phyloP scores from a whole-genome alignment of 1,284 basidiomycete genomes.

The Puccinia sorghi region DNA sequence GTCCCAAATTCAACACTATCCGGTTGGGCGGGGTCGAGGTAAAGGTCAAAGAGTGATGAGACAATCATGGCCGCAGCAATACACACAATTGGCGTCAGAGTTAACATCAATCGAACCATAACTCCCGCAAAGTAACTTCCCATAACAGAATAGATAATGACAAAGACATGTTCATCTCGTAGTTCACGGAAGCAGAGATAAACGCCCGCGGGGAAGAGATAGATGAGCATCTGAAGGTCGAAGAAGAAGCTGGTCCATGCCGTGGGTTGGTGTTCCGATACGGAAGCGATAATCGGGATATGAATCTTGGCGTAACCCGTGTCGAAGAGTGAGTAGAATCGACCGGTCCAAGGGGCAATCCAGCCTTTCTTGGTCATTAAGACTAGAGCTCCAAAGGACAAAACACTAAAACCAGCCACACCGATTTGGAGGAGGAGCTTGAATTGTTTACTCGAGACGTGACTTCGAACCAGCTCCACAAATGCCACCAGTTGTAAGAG shows the following conservation, averaged over 20 bases:
- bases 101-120: constrained; percentile 95
- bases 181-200: constrained; percentile 89
- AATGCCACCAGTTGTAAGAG: constrained; percentile 95
- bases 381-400: constrained; percentile 62
- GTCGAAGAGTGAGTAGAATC: constrained; percentile 99
- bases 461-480: constrained; percentile 80
- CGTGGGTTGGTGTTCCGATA: constrained; percentile 99
- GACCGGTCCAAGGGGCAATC: constrained; percentile 98
- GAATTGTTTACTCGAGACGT: constrained; percentile 92
- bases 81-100: constrained; percentile 87
- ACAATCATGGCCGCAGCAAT: constrained; percentile 87
- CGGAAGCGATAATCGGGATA: constrained; percentile 97
- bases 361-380: constrained; percentile 84
- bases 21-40: constrained; percentile 67
- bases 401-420: constrained; percentile 61
- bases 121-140: constrained; percentile 98
- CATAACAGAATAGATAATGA: constrained; percentile 96
- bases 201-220: constrained; percentile 96
- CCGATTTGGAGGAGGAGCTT: constrained; percentile 73
- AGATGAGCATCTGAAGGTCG: constrained; percentile 96
- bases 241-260: constrained; percentile 99
- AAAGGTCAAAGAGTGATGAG: constrained; percentile 83
- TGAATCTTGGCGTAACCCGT: constrained; percentile 97
- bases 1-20: constrained; percentile 52
- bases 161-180: constrained; percentile 95